Conservation (phyloP, 176 grass and related monocot species). For the Thinopyrum elongatum region DNA sequence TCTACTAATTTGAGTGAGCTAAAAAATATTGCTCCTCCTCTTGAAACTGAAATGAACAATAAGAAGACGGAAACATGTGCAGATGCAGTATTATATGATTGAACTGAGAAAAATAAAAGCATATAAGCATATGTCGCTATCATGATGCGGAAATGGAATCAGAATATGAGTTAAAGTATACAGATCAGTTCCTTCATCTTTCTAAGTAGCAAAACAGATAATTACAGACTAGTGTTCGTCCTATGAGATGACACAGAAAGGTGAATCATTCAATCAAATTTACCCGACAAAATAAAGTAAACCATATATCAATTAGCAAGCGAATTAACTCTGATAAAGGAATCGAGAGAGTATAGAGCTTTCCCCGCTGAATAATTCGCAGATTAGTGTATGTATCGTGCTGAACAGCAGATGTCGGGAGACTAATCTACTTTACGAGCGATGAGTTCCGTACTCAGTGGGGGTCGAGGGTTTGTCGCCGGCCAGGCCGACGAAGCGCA, state of each 20-base stretch:
- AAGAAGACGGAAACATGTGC: not conserved
- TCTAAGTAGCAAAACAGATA: not conserved
- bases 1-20: not conserved
- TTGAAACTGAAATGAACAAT: not conserved
- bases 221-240: not conserved
- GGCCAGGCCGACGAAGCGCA: constrained; percentile 57
- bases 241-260: not conserved
- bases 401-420: too few relatives aligned
- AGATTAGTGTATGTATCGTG: not conserved
- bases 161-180: not conserved
- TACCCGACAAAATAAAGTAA: not conserved
- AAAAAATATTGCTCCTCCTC: not conserved
- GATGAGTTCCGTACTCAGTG: constrained; percentile 50
- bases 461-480: constrained; percentile 44
- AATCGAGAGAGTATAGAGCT: not conserved
- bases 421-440: not conserved
- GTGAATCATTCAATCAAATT: not conserved
- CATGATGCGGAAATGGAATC: not conserved
- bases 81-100: not conserved
- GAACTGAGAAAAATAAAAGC: not conserved
- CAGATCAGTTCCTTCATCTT: not conserved
- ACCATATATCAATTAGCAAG: not conserved
- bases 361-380: not conserved
- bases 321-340: not conserved
- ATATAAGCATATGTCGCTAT: not conserved